A percentile compares a stretch with the other conserved stretches of the same genome.
These are phyloP conservation scores for Ottelia alismoides DNA, from an alignment of 106 monocot genomes.

Conservation along the genomic window DNA sequence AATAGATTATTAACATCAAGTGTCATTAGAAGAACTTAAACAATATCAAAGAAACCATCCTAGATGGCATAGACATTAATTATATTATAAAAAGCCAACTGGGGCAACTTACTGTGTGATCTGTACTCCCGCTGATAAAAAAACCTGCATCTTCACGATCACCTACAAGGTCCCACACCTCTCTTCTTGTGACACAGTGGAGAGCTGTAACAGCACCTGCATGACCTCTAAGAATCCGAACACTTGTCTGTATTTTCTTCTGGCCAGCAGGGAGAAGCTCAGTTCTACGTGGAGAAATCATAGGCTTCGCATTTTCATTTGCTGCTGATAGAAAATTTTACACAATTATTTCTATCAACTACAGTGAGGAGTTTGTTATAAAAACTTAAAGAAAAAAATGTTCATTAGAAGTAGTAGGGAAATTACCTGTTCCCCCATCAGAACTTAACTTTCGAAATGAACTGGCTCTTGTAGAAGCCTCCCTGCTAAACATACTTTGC, in stretches of 20 bases:
- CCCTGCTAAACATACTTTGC: constrained; percentile 98
- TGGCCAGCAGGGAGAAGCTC: constrained; percentile 42
- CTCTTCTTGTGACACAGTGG: constrained; percentile 94
- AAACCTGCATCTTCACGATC: constrained; percentile 99
- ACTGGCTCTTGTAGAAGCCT: constrained; percentile 62
- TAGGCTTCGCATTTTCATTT: constrained; percentile 20
- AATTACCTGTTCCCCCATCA: too few relatives aligned
- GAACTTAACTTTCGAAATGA: constrained; percentile 65
- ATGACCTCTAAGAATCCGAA: constrained; percentile 80
- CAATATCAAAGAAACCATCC: too few relatives aligned
- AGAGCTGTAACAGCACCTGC: constrained; percentile 86
- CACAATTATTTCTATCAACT: too few relatives aligned
- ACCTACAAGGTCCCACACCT: constrained; percentile 99
- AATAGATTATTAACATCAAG: too few relatives aligned
- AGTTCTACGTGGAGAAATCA: constrained; percentile 23
- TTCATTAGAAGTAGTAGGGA: background rate
- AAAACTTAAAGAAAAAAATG: too few relatives aligned
- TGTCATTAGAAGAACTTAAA: too few relatives aligned
- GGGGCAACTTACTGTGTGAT: constrained; percentile 76
- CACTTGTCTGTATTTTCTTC: constrained; percentile 77
- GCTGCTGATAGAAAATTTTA: constrained; percentile 17
- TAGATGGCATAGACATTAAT: too few relatives aligned
- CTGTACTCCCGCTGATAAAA: constrained; percentile 98
- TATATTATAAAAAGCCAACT: too few relatives aligned
- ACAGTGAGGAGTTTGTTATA: too few relatives aligned